These are phyloP conservation scores for Xylaria curta DNA, from an alignment of 495 filamentous ascomycete genomes.

Conservation along the genomic window DNA sequence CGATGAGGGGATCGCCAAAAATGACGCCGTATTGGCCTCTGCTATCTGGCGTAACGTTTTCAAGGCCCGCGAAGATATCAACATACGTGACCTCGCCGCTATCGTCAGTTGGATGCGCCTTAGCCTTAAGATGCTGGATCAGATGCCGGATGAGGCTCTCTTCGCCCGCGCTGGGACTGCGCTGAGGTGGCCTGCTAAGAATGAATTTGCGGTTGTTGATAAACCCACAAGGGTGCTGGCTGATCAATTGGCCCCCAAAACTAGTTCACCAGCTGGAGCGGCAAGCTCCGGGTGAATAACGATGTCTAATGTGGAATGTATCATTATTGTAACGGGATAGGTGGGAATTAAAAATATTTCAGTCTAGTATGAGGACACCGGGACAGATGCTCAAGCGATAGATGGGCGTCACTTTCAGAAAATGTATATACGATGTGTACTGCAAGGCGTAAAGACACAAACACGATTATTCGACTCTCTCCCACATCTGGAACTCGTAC, in stretches of 20 bases:
- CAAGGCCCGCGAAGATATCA: constrained; percentile 73
- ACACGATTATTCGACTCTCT: constrained; percentile 47
- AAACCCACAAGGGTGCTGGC: constrained; percentile 37
- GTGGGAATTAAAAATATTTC: neutral
- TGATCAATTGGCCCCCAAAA: constrained; percentile 16
- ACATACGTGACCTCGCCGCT: constrained; percentile 71
- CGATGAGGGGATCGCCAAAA: constrained; percentile 83
- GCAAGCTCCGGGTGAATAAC: neutral
- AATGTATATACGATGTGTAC: constrained; percentile 25
- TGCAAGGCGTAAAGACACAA: constrained; percentile 13
- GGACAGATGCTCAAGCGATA: neutral
- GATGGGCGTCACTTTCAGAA: neutral
- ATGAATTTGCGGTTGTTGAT: constrained; percentile 51
- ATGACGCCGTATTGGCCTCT: constrained; percentile 82
- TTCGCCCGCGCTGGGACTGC: constrained; percentile 42
- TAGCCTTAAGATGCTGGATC: constrained; percentile 66
- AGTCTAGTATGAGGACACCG: neutral
- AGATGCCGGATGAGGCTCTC: constrained; percentile 63
- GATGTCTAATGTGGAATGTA: constrained; percentile 4
- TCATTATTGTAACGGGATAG: constrained; percentile 6
- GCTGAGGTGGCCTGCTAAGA: constrained; percentile 50
- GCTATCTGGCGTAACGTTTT: constrained; percentile 95
- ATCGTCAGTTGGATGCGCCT: constrained; percentile 82
- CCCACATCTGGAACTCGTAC: constrained; percentile 73
- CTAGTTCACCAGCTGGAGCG: neutral